phyloP scores from a whole-genome alignment of 768 basidiomycete species.

The Lentinula aciculospora region DNA sequence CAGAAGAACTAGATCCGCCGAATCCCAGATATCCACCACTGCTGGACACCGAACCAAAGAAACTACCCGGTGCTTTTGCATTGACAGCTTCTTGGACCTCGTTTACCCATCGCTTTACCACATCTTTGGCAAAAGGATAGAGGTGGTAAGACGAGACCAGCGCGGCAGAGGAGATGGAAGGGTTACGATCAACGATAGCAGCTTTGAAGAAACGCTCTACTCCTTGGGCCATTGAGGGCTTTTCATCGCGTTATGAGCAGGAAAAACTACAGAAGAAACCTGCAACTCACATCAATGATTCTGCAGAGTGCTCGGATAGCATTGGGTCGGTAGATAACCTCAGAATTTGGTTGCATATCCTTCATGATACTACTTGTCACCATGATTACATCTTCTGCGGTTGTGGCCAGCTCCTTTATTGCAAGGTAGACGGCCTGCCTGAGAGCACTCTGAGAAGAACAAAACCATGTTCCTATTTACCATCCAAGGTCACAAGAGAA shows the following conservation, averaged over 20 bases:
- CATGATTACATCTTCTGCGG: constrained; percentile 99
- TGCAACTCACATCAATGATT: constrained; percentile 88
- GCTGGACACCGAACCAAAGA: constrained; percentile 48
- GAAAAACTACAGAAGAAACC: not conserved
- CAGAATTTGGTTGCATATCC: constrained; percentile 98
- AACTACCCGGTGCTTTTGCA: constrained; percentile 71
- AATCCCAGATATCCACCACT: constrained; percentile 71
- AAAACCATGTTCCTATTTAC: constrained; percentile 3
- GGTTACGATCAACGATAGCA: constrained; percentile 94
- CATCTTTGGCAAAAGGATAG: constrained; percentile 88
- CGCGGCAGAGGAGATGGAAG: constrained; percentile 93
- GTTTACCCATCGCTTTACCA: constrained; percentile 99
- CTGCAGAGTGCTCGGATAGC: constrained; percentile 94
- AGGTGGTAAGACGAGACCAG: constrained; percentile 97
- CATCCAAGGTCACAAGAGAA: constrained; percentile 2
- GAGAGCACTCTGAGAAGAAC: constrained; percentile 69
- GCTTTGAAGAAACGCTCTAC: constrained; percentile 99
- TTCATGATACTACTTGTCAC: constrained; percentile 99
- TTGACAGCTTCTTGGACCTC: constrained; percentile 96
- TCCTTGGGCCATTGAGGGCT: constrained; percentile 99
- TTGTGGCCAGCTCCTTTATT: constrained; percentile 93
- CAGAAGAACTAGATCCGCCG: constrained; percentile 45
- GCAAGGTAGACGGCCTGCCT: constrained; percentile 98
- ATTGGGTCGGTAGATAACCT: constrained; percentile 97
- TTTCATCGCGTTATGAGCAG: constrained; percentile 8